Conservation (phyloP, 2,329 filamentous ascomycete species). For the Xylariales sp. region DNA sequence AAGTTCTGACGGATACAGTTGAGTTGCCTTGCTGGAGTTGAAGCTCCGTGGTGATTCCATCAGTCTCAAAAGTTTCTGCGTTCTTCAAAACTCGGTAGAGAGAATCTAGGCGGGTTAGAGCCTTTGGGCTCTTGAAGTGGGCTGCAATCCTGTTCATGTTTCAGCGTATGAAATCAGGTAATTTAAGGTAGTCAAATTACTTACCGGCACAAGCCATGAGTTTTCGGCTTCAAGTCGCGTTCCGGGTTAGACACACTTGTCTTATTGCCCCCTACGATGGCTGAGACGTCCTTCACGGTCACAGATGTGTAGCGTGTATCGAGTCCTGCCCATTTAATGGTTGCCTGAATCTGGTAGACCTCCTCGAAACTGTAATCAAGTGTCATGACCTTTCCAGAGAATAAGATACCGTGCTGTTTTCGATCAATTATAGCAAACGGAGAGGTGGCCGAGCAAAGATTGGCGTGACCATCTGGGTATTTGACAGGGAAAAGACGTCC, state of each 20-base stretch:
- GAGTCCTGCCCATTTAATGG: conserved; percentile 30
- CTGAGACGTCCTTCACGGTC: conserved; percentile 26
- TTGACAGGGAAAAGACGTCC: conserved; percentile 22
- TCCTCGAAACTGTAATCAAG: conserved; percentile 33
- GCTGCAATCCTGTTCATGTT: conserved; percentile 20
- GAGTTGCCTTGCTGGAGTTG: conserved; percentile 23
- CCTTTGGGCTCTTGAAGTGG: conserved; percentile 22
- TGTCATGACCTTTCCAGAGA: conserved; percentile 23
- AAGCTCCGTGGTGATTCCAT: conserved; percentile 24
- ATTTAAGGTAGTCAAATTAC: neutral
- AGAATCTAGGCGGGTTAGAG: conserved; percentile 4
- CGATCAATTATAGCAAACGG: conserved; percentile 32
- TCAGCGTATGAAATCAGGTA: neutral
- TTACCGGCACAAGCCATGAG: conserved; percentile 29
- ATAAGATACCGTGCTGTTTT: conserved; percentile 20
- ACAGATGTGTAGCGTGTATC: conserved; percentile 27
- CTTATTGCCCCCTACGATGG: conserved; percentile 17
- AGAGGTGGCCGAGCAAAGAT: conserved; percentile 1
- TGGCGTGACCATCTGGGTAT: conserved; percentile 13
- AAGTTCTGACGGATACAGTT: conserved; percentile 13
- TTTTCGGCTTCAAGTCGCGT: conserved; percentile 24
- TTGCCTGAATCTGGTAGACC: conserved; percentile 21
- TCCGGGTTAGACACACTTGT: conserved; percentile 16
- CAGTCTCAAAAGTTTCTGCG: conserved; percentile 24
- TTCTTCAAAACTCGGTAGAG: conserved; percentile 21